Percentiles rank a stretch among this genome's conserved stretches.
phyloP scores from a whole-genome alignment of 129 eudicot genomes.

The Artemisia argyi region DNA sequence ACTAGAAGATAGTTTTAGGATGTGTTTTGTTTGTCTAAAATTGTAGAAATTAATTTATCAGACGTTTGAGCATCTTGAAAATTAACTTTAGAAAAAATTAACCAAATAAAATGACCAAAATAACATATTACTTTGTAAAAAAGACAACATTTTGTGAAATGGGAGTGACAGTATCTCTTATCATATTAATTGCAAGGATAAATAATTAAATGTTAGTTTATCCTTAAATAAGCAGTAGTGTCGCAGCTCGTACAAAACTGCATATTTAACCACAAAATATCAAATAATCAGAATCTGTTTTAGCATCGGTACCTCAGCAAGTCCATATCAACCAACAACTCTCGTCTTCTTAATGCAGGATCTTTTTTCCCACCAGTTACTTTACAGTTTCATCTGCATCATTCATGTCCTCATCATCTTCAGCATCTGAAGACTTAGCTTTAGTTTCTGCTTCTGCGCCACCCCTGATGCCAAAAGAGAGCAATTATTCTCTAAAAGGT shows the following conservation, averaged over 20 bases:
- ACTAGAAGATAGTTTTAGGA: too few species aligned
- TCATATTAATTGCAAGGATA: too few species aligned
- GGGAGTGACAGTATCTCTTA: too few species aligned
- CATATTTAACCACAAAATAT: background rate
- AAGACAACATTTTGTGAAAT: too few species aligned
- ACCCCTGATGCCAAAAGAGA: slow-evolving; percentile 38
- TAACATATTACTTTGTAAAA: too few species aligned
- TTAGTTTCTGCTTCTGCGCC: slow-evolving; percentile 31
- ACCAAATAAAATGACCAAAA: too few species aligned
- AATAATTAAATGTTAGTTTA: slow-evolving; percentile 15
- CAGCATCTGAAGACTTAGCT: slow-evolving; percentile 36
- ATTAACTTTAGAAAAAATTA: too few species aligned
- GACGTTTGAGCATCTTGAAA: background rate
- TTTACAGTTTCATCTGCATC: slow-evolving; percentile 37
- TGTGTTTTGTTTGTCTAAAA: too few species aligned
- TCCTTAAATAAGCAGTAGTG: background rate
- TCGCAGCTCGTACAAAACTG: background rate
- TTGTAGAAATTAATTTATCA: background rate
- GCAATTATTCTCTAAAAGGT: too few species aligned
- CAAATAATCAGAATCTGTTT: background rate
- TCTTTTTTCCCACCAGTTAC: slow-evolving; percentile 84
- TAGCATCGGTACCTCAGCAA: slow-evolving; percentile 67
- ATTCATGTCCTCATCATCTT: slow-evolving; percentile 44
- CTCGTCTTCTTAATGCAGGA: slow-evolving; percentile 63
- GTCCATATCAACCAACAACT: slow-evolving; percentile 79